A percentile compares a stretch with the other conserved stretches of the same genome.
These are phyloP conservation scores for Metarhizium brunneum DNA, from an alignment of 2,329 filamentous ascomycete species.

Conservation along the genomic window DNA sequence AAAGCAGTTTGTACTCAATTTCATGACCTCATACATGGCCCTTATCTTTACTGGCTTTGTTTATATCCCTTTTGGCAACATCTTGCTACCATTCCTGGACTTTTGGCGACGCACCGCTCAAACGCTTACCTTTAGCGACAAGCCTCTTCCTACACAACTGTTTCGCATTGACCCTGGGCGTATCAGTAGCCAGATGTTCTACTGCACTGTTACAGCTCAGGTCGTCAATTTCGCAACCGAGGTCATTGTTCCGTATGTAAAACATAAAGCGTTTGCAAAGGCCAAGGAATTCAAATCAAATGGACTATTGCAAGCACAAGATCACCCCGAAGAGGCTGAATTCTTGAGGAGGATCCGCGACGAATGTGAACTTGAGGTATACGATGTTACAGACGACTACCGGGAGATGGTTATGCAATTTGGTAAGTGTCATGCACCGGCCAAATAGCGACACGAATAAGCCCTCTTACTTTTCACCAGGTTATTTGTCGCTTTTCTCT, in stretches of 20 bases:
- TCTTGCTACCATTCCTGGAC: slow-evolving; percentile 78
- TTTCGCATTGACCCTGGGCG: slow-evolving; percentile 80
- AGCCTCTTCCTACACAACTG: slow-evolving; percentile 52
- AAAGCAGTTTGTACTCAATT: slow-evolving; percentile 94
- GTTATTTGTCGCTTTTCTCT: slow-evolving; percentile 85
- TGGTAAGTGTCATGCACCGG: slow-evolving; percentile 28
- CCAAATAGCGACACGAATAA: slow-evolving; percentile 3
- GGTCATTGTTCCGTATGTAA: slow-evolving; percentile 74
- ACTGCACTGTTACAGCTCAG: slow-evolving; percentile 90
- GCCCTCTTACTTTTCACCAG: slow-evolving; percentile 28
- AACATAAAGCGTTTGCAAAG: slow-evolving; percentile 68
- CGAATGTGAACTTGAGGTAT: slow-evolving; percentile 72
- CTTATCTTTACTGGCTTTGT: slow-evolving; percentile 91
- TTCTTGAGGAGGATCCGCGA: slow-evolving; percentile 76
- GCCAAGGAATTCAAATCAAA: slow-evolving; percentile 66
- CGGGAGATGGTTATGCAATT: slow-evolving; percentile 88
- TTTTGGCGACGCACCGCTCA: slow-evolving; percentile 68
- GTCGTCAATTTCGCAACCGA: slow-evolving; percentile 82
- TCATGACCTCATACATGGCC: slow-evolving; percentile 89
- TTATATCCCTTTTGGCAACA: slow-evolving; percentile 81
- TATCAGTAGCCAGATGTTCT: slow-evolving; percentile 86
- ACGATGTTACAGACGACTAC: slow-evolving; percentile 85
- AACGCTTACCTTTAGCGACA: slow-evolving; percentile 66
- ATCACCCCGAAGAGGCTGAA: slow-evolving; percentile 65
- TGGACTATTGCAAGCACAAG: slow-evolving; percentile 42